Conservation (phyloP, 2,329 filamentous ascomycete species). For the Epicoccum sorghinum region DNA sequence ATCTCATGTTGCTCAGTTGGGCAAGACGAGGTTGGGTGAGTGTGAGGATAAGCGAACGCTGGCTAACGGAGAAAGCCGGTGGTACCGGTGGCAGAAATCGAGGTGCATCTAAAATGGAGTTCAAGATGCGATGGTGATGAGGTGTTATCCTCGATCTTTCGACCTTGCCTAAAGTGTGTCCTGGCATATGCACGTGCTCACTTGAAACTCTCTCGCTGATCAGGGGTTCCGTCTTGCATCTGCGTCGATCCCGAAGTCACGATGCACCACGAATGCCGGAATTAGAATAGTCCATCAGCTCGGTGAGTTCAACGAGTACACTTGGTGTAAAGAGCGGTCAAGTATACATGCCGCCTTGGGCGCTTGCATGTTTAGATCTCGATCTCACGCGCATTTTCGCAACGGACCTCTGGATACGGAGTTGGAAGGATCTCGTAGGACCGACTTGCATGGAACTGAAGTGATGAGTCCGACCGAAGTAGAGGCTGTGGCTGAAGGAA, state of each 20-base stretch:
- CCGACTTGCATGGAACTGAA: neutral
- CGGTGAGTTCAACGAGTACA: neutral
- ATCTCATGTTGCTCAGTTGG: conserved; percentile 1
- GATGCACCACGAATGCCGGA: neutral
- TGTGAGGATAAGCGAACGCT: neutral
- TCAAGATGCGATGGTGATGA: neutral
- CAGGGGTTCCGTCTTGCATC: conserved; percentile 4
- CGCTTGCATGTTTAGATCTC: neutral
- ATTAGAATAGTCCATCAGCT: neutral
- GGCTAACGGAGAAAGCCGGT: neutral
- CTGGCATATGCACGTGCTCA: neutral
- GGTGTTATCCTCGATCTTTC: neutral
- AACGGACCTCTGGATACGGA: neutral
- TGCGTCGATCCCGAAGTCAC: conserved; percentile 9
- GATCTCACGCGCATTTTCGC: neutral
- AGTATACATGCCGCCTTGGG: neutral
- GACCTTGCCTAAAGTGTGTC: neutral
- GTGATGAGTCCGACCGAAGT: neutral
- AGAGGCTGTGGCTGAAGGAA: neutral
- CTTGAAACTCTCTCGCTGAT: conserved; percentile 26
- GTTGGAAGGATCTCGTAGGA: neutral
- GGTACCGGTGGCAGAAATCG: neutral
- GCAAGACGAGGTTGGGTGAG: neutral
- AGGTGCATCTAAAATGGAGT: neutral
- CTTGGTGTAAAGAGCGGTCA: conserved; percentile 12